Evolutionary conservation across 2,329 filamentous ascomycete genomes (phyloP), one percentile per base, ranked within the genome.

Genomic region (Parascedosporium putredinis): DNA sequence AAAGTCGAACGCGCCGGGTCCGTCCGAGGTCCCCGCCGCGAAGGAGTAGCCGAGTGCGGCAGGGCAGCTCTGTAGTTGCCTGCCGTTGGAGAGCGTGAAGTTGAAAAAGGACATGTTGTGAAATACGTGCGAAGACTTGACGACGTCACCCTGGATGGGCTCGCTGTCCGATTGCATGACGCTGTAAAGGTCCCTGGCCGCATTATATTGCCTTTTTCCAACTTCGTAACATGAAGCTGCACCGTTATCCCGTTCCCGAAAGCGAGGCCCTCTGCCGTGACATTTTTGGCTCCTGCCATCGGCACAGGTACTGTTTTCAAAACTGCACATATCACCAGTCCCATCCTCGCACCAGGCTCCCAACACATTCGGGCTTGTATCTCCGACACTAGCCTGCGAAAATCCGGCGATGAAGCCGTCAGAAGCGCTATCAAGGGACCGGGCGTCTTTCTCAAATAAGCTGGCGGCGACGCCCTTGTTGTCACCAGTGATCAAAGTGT

Each of bases 311-410:
- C 88, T 94, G 60, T 91, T 90, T 56, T 88, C 77, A 57, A 86
- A 81, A 55, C 76, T 82, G 63, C 87, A 93, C 66, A 76, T 69
- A 55, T 79, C 64, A 18, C 82, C 84, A 5, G 85, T 81, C 3
- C 86, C 87, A 61, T 93, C 89, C 62, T 96, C 89, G 57, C 91
- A 96, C 71, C 81, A 95, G 2, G 90, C 88, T 1, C 90, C 91
- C 5, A 88, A 74, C 0, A 91, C 79, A 58, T 96, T 96, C 2
- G 91, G 91, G 1, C 84, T 87, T 0, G 89, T 95, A 59, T 97
- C 91, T 20, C 88, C 91, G 18, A 95, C 88, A 55, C 84, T 95
- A 9, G 90, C 81, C 63, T 96, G 91, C 1, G 88, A 93, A 64
- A 96, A 97, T 4, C 88, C 91, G 2, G 90, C 89, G 1, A 96